Base-by-base conservation (phyloP, 129 eudicot species). In the Flaveria linearis region DNA sequence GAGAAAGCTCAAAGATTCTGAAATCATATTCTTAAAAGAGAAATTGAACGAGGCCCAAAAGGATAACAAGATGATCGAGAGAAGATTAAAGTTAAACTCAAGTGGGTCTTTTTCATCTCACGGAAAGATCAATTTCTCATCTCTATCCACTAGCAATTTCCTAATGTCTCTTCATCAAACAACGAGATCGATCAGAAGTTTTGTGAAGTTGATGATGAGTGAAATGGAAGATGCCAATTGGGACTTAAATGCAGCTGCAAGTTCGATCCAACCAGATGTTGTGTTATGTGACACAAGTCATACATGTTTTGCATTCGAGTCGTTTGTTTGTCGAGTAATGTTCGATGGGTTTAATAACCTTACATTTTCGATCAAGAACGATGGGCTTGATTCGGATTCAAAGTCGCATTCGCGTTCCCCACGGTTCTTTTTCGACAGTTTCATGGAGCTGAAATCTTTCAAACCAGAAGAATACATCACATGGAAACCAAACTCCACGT, bases 181-280 rank as follows among this genome's bases (percentile, higher is more conserved):
- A 41, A 61, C 82, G 22, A 91, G 84, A 74, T 84, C 96, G 16
- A 76, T 89, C 68, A 69, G 83, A 36, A 78, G 69, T 53, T 91
- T 91, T 51, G 97, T 91, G 17, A 68, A 75, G 63, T 18, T 87
- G 43, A 62, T 89, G 85, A 78, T 85, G 36, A 56, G 70, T 12
- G 94, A 91, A 76, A 91, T 95, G 96, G 94, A 84, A 75, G 85
- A 79, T 14, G 92, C 91, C 10, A 90, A 76, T 7, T 95, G 97
- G 99, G 89, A 95, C 70, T 63, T 95, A 67, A 86, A 81, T 51
- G 87, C 90, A 7, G 99, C 94, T 1, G 93, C 85, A 3, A 69
- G 69, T 58, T 61, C 89, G 39, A 91, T 94, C 56, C 88, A 87
- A 53, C 97, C 99, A 0, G 84, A 80, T 22, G 85, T 87, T 68